Base-by-base conservation (phyloP, 371 early-diverging fungal genomes). In the Rhizopus delemar region DNA sequence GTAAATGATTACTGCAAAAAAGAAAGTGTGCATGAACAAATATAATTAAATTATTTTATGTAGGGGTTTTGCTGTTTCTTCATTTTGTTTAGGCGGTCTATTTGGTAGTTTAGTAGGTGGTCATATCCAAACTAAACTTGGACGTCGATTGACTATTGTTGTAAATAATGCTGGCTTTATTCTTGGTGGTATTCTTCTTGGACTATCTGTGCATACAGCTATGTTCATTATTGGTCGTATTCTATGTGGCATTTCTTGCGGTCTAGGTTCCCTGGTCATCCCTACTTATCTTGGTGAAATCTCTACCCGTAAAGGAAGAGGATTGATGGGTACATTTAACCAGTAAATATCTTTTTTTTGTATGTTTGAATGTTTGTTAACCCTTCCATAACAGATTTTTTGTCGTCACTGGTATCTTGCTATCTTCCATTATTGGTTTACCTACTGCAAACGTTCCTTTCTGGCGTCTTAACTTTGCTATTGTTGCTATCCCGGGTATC, bases 221-320 rank as follows among this genome's bases (percentile, higher is more conserved):
- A 83, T 84, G 75, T 86, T 94, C 51, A 82, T 82, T 34, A 49
- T 90, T 50, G 96, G 93, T 0, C 87, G 96, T 48, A 73, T 95
- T 51, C 53, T 92, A 8, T 77, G 85, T 51, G 97, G 97, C 46
- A 59, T 94, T 45, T 93, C 86, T 1, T 85, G 91, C 35, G 96
- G 95, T 29, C 69, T 90, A 4, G 87, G 88, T n/a, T 86, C 92
- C 41, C 88, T 88, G 29, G 85, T 83, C 8, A 87, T 90, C 2
- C 90, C 96, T 0, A 83, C 86, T 1, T 96, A 95, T 61, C 80
- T 95, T 28, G 86, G 87, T 28, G 93, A 94, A 59, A 82, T 95
- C 46, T 75, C 93, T 3, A 91, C 94, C 0, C 78, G 81, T 5
- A 72, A 77, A 15, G 75, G 72, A 11, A 78, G 93, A 59, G 96